Conservation (phyloP, 305 asterid genomes). For the Fraxinus xanthoxyloides region DNA sequence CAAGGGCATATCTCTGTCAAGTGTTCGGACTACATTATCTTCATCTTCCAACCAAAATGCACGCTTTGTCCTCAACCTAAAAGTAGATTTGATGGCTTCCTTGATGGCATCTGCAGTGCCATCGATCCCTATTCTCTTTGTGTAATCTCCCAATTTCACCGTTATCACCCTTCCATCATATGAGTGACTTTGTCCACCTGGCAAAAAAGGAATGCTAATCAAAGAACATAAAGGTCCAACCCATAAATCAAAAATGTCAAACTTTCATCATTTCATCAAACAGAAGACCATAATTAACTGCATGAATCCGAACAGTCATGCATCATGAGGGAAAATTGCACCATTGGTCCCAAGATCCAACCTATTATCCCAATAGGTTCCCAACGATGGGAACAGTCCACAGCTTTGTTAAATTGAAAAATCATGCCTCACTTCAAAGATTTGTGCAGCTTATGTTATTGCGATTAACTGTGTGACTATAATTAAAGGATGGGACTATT, state of each 20-base stretch:
- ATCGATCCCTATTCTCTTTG: constrained; percentile 80
- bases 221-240: not conserved
- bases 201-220: not conserved
- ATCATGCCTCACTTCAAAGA: not conserved
- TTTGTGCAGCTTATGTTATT: not conserved
- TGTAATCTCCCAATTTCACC: constrained; percentile 69
- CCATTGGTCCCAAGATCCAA: not conserved
- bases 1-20: constrained; percentile 91
- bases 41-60: constrained; percentile 97
- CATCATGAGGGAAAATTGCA: not conserved
- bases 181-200: constrained; percentile 66
- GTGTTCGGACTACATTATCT: constrained; percentile 65
- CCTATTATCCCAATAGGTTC: not conserved
- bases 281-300: not conserved
- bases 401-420: not conserved
- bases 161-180: constrained; percentile 78
- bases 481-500: not conserved
- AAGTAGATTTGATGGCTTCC: constrained; percentile 79
- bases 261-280: not conserved
- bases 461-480: not conserved
- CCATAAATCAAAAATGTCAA: not conserved
- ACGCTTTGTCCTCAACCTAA: constrained; percentile 74
- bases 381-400: not conserved
- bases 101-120: constrained; percentile 76
- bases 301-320: not conserved